Base-by-base conservation (phyloP, 2,329 filamentous ascomycete species). In the Alternaria arbusti region DNA sequence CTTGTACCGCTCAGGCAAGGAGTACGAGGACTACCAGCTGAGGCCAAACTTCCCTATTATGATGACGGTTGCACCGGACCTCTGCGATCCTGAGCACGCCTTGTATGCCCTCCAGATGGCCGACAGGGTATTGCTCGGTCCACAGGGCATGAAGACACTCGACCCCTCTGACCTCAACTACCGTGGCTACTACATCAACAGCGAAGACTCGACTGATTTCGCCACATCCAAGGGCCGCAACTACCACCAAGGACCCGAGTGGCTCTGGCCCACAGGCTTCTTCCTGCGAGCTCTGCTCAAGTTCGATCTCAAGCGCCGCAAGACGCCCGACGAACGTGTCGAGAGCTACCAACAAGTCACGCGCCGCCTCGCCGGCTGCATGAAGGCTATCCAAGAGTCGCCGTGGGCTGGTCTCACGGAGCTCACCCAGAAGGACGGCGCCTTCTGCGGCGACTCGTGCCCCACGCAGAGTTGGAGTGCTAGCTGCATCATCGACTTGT, bases 401-500 rank as follows among this genome's bases (percentile, higher is more conserved):
- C 86, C 88, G 0, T 99, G 96, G 96, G 94, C 93, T 15, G 96
- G 96, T 0, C 82, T 99, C 77, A 91, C 94, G 8, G 96, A 99
- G 83, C 82, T 99, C 80, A 98, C 96, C 44, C 94, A 99, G 78
- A 94, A 95, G 84, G 86, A 91, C 71, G 96, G 96, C 13, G 89
- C 89, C 67, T 87, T 90, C 76, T 99, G 96, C 79, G 84, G 83
- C 12, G 96, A 99, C 82, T 98, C 95, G 90, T 96, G 91, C 57
- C 96, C 96, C 25, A 97, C 96, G 1, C 96, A 99, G 81, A 91
- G 96, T 57, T 99, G 96, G 96, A 97, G 94, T 57, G 92, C 96
- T 28, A 91, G 93, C 22, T 98, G 96, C 79, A 84, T 99, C 75
- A 92, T 99, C 74, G 96, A 99, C 82, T 82, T 99, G 68, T 99